phyloP scores from a whole-genome alignment of 2,329 filamentous ascomycete species.

The Cordyceps militaris region DNA sequence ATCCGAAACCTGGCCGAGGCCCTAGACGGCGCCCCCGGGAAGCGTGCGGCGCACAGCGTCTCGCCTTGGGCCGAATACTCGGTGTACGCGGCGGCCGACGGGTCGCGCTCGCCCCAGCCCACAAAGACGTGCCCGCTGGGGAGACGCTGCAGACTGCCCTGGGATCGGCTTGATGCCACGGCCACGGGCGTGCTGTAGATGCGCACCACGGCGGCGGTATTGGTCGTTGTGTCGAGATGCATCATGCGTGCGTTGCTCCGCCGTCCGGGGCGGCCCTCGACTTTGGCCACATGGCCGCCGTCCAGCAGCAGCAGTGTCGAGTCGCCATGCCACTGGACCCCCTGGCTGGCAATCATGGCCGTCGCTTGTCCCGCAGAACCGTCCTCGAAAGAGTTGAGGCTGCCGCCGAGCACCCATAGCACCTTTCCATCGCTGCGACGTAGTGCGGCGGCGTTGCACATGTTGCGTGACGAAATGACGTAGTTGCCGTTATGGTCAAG shows the following conservation, averaged over 20 bases:
- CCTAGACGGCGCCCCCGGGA: neutral
- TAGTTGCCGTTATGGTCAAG: slow-evolving; percentile 43
- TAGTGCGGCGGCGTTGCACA: slow-evolving; percentile 40
- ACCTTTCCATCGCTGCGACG: slow-evolving; percentile 19
- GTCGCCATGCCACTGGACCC: slow-evolving; percentile 34
- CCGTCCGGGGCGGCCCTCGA: neutral
- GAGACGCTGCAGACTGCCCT: slow-evolving; percentile 42
- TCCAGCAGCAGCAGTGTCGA: slow-evolving; percentile 38
- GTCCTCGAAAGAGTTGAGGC: slow-evolving; percentile 39
- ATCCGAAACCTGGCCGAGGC: neutral
- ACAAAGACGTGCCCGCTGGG: slow-evolving; percentile 45
- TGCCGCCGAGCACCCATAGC: slow-evolving; percentile 47
- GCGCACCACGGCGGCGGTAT: slow-evolving; percentile 37
- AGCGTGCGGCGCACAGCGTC: slow-evolving; percentile 41
- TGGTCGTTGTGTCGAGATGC: slow-evolving; percentile 34
- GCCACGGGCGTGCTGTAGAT: slow-evolving; percentile 41
- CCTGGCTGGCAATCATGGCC: slow-evolving; percentile 39
- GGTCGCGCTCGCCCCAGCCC: slow-evolving; percentile 43
- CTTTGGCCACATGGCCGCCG: slow-evolving; percentile 19
- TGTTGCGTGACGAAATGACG: slow-evolving; percentile 45
- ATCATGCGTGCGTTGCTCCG: slow-evolving; percentile 37
- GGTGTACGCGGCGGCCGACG: slow-evolving; percentile 30
- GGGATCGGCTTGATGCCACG: slow-evolving; percentile 35
- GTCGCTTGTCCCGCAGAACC: slow-evolving; percentile 51
- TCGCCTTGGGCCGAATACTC: slow-evolving; percentile 37